phyloP scores from a whole-genome alignment of 2,329 filamentous ascomycete species.

The Tolypocladium capitatum region DNA sequence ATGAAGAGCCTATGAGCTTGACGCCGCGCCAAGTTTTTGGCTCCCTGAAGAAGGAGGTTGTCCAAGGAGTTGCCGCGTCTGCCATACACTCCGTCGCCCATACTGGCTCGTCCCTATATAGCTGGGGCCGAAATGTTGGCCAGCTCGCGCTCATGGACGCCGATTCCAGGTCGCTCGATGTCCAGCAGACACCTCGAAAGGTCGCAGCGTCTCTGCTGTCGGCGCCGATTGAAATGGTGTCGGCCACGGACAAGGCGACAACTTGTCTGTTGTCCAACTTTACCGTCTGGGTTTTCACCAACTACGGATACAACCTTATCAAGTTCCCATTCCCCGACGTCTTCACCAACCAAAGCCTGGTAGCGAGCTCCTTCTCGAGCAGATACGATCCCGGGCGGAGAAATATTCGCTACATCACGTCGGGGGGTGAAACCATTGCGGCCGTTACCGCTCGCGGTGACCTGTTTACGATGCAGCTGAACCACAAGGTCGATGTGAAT shows the following conservation, averaged over 20 bases:
- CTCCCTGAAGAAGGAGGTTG: slow-evolving; percentile 69
- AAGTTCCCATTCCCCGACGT: slow-evolving; percentile 64
- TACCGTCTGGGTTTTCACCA: slow-evolving; percentile 87
- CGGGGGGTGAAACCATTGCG: slow-evolving; percentile 83
- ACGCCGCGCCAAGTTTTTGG: slow-evolving; percentile 84
- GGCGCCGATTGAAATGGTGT: slow-evolving; percentile 61
- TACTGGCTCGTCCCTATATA: slow-evolving; percentile 69
- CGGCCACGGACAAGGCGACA: slow-evolving; percentile 83
- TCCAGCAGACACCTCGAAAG: slow-evolving; percentile 70
- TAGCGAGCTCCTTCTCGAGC: slow-evolving; percentile 38
- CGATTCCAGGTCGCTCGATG: slow-evolving; percentile 77
- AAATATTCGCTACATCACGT: slow-evolving; percentile 62
- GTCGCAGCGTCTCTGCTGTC: slow-evolving; percentile 67
- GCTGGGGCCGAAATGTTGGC: slow-evolving; percentile 90
- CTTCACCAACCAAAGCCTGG: slow-evolving; percentile 56
- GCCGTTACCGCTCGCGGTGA: slow-evolving; percentile 76
- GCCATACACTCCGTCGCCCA: slow-evolving; percentile 84
- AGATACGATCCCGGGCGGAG: slow-evolving; percentile 50
- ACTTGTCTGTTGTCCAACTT: slow-evolving; percentile 73
- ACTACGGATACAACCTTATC: slow-evolving; percentile 88
- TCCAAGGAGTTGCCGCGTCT: slow-evolving; percentile 77
- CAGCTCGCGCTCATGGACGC: slow-evolving; percentile 91
- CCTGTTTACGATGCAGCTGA: slow-evolving; percentile 73
- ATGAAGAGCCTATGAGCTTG: slow-evolving; percentile 73
- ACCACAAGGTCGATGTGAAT: slow-evolving; percentile 49